These are phyloP conservation scores for Rhynchosporium agropyri DNA, from an alignment of 2,329 filamentous ascomycete genomes.

Conservation along the genomic window DNA sequence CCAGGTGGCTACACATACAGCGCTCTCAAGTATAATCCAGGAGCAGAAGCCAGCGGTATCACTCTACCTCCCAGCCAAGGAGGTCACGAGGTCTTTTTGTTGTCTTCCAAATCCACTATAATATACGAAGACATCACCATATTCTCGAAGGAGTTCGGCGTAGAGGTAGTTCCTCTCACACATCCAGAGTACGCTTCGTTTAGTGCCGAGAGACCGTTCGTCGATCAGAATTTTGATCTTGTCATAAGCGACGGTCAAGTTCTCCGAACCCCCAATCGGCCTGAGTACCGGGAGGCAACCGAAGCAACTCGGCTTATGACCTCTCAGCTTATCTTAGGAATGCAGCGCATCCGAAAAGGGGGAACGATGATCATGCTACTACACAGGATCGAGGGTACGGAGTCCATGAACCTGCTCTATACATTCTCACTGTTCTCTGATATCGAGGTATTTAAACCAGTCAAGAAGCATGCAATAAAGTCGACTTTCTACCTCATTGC, in stretches of 20 bases:
- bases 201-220: conserved; percentile 27
- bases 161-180: conserved; percentile 13
- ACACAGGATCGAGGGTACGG: conserved; percentile 24
- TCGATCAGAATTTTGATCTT: conserved; percentile 33
- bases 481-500: conserved; percentile 22
- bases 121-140: conserved; percentile 30
- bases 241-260: conserved; percentile 38
- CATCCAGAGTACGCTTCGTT: conserved; percentile 26
- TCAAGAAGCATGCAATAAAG: background rate
- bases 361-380: conserved; percentile 28
- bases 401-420: conserved; percentile 21
- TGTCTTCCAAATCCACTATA: background rate
- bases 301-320: conserved; percentile 29
- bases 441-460: conserved; percentile 25
- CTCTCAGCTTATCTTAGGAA: conserved; percentile 36
- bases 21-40: conserved; percentile 21
- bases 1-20: conserved; percentile 31
- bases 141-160: conserved; percentile 22
- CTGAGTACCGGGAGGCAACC: conserved; percentile 25
- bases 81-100: conserved; percentile 34
- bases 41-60: conserved; percentile 27
- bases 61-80: conserved; percentile 30
- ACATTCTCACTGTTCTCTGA: conserved; percentile 20
- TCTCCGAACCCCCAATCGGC: conserved; percentile 35
- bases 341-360: conserved; percentile 29